Evolutionary conservation across 2,329 filamentous ascomycete genomes (phyloP).

Genomic region (Trichoderma lentiforme): DNA sequence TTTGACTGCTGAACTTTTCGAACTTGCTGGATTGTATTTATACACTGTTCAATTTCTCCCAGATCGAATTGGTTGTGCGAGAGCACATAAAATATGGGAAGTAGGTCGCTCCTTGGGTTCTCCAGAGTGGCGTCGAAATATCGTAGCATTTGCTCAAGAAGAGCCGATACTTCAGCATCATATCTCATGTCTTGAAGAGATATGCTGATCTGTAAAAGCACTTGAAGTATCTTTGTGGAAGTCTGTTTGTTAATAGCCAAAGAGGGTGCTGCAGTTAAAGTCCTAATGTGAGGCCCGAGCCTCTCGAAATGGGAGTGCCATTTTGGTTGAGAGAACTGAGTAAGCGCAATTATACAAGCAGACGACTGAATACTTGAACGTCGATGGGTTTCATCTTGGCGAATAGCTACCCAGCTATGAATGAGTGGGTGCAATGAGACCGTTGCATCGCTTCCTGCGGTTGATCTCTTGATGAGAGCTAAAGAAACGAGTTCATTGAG

Average conservation of each 20-base stretch:
- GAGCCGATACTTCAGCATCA: not conserved
- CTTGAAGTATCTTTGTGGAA: not conserved
- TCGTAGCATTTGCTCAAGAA: not conserved
- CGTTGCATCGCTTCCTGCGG: not conserved
- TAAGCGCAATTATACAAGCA: not conserved
- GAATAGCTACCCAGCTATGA: constrained; percentile 4
- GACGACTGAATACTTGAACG: not conserved
- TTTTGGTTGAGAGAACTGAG: not conserved
- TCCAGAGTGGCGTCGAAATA: not conserved
- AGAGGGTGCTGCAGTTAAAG: not conserved
- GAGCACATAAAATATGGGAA: not conserved
- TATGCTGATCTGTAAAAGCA: not conserved
- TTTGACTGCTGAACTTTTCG: not conserved
- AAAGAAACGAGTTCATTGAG: not conserved
- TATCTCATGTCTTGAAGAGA: not conserved
- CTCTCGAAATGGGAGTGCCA: constrained; percentile 1
- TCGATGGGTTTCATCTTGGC: not conserved
- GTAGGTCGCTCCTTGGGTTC: not conserved
- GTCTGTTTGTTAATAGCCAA: not conserved
- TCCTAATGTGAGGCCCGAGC: not conserved
- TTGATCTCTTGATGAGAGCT: not conserved
- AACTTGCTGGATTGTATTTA: not conserved
- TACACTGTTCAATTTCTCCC: not conserved
- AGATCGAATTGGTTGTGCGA: not conserved
- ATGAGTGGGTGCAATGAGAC: constrained; percentile 10